Base-by-base conservation (phyloP, 345 rosid genomes). In the Acer saccharum region DNA sequence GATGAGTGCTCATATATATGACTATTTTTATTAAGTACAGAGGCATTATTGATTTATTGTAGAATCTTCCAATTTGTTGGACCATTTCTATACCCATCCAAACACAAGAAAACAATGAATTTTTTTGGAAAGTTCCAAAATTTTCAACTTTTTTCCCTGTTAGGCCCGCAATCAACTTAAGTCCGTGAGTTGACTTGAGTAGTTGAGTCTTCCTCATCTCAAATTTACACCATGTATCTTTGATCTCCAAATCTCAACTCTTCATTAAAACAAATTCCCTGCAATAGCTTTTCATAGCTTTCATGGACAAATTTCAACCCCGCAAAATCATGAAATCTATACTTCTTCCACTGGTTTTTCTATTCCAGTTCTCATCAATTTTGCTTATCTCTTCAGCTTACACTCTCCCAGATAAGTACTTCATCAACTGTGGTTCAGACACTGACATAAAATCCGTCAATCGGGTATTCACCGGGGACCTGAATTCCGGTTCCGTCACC, bases 341-440 rank as follows among this genome's bases (percentile, higher is more conserved):
- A 18, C 54, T 21, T 32, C 39, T 43, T 18, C 25, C 9, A 72
- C 81, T 81, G 52, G 70, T 86, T 66, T 78, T 84, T 76, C 55
- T 17, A 25, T 76, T 75, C 55, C 65, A 44, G 1, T 48, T 81
- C 32, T 74, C 29, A 8, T 32, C 71, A 1, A 29, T 20, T 32
- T 32, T 72, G 1, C 25, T 73, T 35, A 61, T 61, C 32, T 61
- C 82, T 60, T 68, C 83, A 41, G 64, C 32, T 21, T 84, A 86
- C 69, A 62, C 82, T 72, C 84, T 16, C 39, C 89, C 89, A 0
- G 79, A 73, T 6, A 71, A 80, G 81, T 87, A 78, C 74, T 88
- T 86, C 88, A 46, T 89, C 82, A 88, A 84, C 81, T 89, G 90
- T 75, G 92, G 95, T 1, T 88, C 91, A 25, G 60, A 77, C 29